A percentile compares a stretch with the other conserved stretches of the same genome.
Conservation (phyloP, 208 protist species). For the Perkinsela sp. region DNA sequence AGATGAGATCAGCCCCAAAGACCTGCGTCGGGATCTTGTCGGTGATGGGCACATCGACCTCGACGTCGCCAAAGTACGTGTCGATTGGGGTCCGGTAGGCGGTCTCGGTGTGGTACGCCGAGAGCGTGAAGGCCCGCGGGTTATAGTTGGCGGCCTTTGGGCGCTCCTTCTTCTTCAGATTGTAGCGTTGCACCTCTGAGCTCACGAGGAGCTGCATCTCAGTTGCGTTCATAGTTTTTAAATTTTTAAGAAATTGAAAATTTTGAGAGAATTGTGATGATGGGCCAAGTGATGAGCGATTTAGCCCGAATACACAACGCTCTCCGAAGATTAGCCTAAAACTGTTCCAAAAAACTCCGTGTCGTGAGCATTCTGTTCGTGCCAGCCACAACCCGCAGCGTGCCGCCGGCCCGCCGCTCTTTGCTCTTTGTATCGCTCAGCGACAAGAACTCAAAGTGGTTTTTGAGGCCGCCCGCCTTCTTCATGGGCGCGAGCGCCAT, state of each 20-base stretch:
- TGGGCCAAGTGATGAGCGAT: too few relatives aligned
- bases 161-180: neutral
- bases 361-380: neutral
- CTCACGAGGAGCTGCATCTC: neutral
- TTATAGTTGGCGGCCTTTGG: neutral
- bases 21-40: neutral
- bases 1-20: neutral
- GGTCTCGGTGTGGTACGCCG: neutral
- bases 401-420: neutral
- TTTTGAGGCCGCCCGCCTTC: slow-evolving; percentile 41
- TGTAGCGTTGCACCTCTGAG: neutral
- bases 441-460: neutral
- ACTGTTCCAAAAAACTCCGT: neutral
- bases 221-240: neutral
- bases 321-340: too few relatives aligned
- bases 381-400: neutral
- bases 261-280: too few relatives aligned
- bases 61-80: neutral
- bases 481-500: slow-evolving; percentile 34
- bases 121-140: neutral
- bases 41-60: neutral
- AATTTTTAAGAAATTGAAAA: too few relatives aligned
- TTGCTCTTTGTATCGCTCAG: neutral
- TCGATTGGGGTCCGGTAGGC: neutral
- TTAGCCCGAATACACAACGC: too few relatives aligned